Conservation (phyloP, 2,329 filamentous ascomycete genomes). For the Verticillium nubilum region DNA sequence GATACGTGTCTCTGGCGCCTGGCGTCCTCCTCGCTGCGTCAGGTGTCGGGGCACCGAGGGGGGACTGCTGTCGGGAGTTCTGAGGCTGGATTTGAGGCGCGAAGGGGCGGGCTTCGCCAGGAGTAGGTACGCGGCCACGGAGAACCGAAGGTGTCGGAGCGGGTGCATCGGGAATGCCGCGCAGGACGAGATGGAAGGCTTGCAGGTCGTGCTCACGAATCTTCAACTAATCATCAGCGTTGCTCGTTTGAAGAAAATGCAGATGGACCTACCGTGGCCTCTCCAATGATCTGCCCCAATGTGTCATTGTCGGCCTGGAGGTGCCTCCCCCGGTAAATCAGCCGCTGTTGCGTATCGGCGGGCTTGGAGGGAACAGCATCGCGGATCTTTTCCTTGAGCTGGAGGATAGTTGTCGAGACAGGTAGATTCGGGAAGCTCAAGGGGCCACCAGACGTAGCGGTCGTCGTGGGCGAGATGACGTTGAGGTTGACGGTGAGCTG, state of each 20-base stretch:
- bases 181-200: conserved; percentile 48
- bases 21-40: conserved; percentile 1
- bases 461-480: conserved; percentile 51
- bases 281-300: conserved; percentile 51
- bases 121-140: conserved; percentile 16
- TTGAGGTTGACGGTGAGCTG: conserved; percentile 47
- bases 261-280: conserved; percentile 40
- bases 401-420: conserved; percentile 45
- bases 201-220: conserved; percentile 32
- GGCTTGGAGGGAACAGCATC: conserved; percentile 44
- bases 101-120: conserved; percentile 24
- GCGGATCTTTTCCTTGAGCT: conserved; percentile 55
- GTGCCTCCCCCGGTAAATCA: conserved; percentile 56
- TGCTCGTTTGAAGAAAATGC: background rate
- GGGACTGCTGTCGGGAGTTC: conserved; percentile 16
- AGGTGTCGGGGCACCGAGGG: conserved; percentile 7
- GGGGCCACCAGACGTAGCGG: conserved; percentile 41
- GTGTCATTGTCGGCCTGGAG: conserved; percentile 49
- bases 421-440: conserved; percentile 44
- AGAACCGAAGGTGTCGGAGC: conserved; percentile 17
- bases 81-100: background rate
- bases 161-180: conserved; percentile 28
- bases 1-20: conserved; percentile 4
- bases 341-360: conserved; percentile 47
- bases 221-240: background rate